These are phyloP conservation scores for Microdochium bolleyi DNA, from an alignment of 2,329 filamentous ascomycete species.

Conservation along the genomic window DNA sequence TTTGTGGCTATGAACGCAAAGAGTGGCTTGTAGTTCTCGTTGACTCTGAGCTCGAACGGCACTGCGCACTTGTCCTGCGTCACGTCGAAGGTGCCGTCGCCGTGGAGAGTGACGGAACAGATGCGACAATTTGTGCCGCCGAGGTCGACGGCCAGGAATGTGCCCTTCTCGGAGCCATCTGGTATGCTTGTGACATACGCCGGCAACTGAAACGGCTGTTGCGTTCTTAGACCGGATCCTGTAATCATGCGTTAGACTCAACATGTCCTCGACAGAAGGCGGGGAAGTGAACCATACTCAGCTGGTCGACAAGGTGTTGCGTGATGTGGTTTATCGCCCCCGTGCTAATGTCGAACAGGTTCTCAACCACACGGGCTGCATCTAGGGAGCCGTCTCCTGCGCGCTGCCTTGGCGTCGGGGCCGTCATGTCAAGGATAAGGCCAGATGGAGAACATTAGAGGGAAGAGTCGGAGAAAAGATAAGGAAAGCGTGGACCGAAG, in stretches of 20 bases:
- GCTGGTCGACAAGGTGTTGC: constrained; percentile 76
- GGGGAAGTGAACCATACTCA: constrained; percentile 45
- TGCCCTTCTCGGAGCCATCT: constrained; percentile 66
- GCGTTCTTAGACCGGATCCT: constrained; percentile 44
- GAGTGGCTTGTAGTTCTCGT: constrained; percentile 41
- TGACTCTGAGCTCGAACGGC: constrained; percentile 12
- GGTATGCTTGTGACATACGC: constrained; percentile 72
- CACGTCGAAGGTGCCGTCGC: constrained; percentile 62
- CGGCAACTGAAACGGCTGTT: constrained; percentile 66
- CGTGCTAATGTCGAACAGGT: constrained; percentile 77
- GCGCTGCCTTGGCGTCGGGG: background rate
- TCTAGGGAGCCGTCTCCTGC: background rate
- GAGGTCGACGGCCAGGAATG: constrained; percentile 22
- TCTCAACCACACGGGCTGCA: constrained; percentile 40
- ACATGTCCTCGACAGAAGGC: background rate
- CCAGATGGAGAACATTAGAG: background rate
- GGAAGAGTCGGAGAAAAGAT: background rate
- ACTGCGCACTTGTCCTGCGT: constrained; percentile 42
- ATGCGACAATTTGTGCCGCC: constrained; percentile 25
- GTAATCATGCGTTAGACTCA: background rate
- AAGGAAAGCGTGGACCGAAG: too few species aligned
- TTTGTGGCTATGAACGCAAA: constrained; percentile 69
- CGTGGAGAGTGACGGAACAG: constrained; percentile 28
- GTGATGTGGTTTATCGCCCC: constrained; percentile 74
- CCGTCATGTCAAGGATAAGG: background rate